Evolutionary conservation across 1,284 basidiomycete species (phyloP).

Genomic region (Mycosarcoma maydis): DNA sequence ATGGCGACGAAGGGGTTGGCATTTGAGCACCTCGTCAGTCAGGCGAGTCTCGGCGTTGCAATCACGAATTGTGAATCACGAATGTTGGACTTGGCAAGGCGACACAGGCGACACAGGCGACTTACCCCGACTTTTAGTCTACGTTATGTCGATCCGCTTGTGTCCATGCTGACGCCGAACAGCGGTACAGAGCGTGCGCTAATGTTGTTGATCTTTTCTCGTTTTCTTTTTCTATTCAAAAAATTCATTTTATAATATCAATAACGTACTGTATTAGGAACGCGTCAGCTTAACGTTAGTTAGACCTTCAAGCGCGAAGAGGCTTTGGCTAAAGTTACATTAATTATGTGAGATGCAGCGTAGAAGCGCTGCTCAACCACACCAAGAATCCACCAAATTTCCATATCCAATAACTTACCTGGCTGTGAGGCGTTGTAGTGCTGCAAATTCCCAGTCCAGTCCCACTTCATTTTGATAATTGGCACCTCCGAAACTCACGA

Average conservation of each 20-base stretch:
- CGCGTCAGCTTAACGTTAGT: too few species aligned
- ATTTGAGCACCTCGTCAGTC: not conserved
- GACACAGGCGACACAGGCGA: too few species aligned
- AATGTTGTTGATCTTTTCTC: too few species aligned
- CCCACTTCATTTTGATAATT: not conserved
- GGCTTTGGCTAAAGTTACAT: not conserved
- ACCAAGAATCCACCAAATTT: not conserved
- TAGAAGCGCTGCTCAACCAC: slow-evolving; percentile 23
- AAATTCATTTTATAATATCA: too few species aligned
- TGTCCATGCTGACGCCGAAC: slow-evolving; percentile 22
- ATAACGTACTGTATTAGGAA: too few species aligned
- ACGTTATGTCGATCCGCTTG: too few species aligned
- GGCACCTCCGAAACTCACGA: slow-evolving; percentile 8
- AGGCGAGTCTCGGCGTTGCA: slow-evolving; percentile 16
- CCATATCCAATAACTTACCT: not conserved
- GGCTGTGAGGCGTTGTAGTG: not conserved
- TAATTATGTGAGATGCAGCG: slow-evolving; percentile 36
- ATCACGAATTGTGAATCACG: too few species aligned
- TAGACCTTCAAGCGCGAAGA: too few species aligned
- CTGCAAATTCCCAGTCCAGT: not conserved
- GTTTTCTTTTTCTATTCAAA: slow-evolving; percentile 1
- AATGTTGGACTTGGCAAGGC: too few species aligned
- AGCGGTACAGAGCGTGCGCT: not conserved
- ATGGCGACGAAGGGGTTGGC: too few species aligned
- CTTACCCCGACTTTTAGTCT: too few species aligned